These are phyloP conservation scores for Wickerhamiella lipophila DNA, from an alignment of 805 yeast genomes.

Conservation along the genomic window DNA sequence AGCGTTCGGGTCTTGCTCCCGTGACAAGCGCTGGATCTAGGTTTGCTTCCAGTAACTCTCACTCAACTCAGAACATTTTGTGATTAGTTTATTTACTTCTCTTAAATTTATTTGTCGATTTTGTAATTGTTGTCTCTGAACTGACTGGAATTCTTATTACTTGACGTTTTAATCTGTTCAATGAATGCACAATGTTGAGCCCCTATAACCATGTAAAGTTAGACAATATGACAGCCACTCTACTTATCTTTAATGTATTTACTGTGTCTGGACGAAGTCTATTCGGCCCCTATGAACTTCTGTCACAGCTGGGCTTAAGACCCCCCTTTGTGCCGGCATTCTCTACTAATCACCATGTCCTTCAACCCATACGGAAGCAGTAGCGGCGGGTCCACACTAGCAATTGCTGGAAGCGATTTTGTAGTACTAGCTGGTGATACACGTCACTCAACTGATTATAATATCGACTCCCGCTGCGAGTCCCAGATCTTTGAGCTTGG, in stretches of 20 bases:
- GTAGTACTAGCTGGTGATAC: constrained; percentile 97
- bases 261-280: too few species aligned
- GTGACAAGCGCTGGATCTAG: not conserved
- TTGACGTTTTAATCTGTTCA: too few species aligned
- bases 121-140: too few species aligned
- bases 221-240: too few species aligned
- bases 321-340: not conserved
- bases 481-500: constrained; percentile 85
- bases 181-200: too few species aligned
- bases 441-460: constrained; percentile 89
- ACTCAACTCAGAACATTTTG: constrained; percentile 1
- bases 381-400: constrained; percentile 94
- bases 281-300: too few species aligned
- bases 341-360: constrained; percentile 11
- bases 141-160: too few species aligned
- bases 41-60: not conserved
- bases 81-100: not conserved
- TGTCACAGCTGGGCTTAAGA: too few species aligned
- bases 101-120: not conserved
- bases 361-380: constrained; percentile 27
- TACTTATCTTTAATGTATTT: too few species aligned
- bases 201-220: too few species aligned
- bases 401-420: constrained; percentile 95
- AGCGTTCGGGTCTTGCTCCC: not conserved
- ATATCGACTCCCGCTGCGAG: constrained; percentile 83